Evolutionary conservation across 768 basidiomycete genomes (phyloP).

Genomic region (Asterophora lycoperdoides): DNA sequence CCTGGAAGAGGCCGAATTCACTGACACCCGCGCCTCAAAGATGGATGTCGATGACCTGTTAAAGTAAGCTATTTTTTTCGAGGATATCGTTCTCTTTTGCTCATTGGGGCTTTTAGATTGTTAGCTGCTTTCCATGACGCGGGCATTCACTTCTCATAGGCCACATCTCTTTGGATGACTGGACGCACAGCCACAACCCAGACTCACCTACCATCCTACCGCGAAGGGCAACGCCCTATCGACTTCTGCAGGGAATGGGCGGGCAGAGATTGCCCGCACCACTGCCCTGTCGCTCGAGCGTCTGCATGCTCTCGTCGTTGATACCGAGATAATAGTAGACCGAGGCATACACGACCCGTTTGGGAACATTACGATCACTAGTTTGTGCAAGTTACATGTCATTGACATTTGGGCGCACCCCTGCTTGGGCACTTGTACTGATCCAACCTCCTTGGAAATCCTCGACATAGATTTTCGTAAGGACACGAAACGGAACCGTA

Average conservation of each 20-base stretch:
- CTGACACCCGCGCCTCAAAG: conserved; percentile 81
- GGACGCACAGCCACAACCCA: background rate
- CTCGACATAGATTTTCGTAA: too few relatives aligned
- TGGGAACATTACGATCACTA: background rate
- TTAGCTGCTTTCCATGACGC: conserved; percentile 71
- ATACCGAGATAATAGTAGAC: conserved; percentile 1
- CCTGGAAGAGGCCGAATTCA: conserved; percentile 63
- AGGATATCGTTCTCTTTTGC: conserved; percentile 2
- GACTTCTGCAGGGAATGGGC: background rate
- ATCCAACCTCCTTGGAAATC: background rate
- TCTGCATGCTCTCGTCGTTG: background rate
- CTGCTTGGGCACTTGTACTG: background rate
- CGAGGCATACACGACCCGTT: background rate
- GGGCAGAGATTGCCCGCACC: background rate
- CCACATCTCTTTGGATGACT: background rate
- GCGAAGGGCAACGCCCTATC: background rate
- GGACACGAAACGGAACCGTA: too few relatives aligned
- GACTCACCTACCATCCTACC: background rate
- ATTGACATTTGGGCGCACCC: background rate
- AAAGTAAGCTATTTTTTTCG: conserved; percentile 49
- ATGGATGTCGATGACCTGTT: conserved; percentile 92
- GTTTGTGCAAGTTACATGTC: background rate
- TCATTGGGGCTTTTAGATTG: conserved; percentile 37
- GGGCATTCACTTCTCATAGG: conserved; percentile 68
- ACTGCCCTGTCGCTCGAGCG: background rate